Evolutionary conservation across 176 grass and related monocot species (phyloP), one percentile per base, ranked within the genome.

Genomic region (Phoenix roebelenii): DNA sequence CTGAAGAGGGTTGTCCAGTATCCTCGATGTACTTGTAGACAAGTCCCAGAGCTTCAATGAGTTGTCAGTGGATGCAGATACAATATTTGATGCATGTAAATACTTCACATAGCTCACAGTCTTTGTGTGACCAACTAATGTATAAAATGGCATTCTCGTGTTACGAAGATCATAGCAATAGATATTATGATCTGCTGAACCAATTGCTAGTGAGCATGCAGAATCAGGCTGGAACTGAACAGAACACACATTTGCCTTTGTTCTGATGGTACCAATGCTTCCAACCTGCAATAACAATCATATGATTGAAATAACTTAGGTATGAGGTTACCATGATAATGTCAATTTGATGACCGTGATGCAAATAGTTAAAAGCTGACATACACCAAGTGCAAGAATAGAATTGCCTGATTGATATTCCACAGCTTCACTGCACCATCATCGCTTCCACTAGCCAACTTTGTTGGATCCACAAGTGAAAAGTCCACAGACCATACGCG

Each of bases 391-490:
- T 83, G 58, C 65, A 90, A 78, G 74, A 84, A 83, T 83, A 89
- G 52, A 89, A 84, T 84, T 87, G 85, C 94, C 94, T 98, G 81
- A 98, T 98, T 98, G 73, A 98, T 98, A 79, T 76, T 86, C 94
- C 94, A 98, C 62, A 98, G 82, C 82, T 98, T 98, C 70, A 98
- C 88, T 54, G 69, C 75, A 75, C 94, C 84, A 76, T 98, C 94
- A 78, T 98, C 94, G 61, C 94, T 80, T 50, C 84, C 94, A 58
- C 87, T 98, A 49, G 83, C 94, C 81, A 98, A 75, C 76, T 82
- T 90, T 61, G 94, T 98, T 61, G 94, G 94, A 66, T 98, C 94
- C 29, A 81, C 80, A 67, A 78, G 79, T 59, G 94, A 92, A 75
- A 98, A 98, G 63, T 98, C 94, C 39, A 98, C 88, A 7, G 94